Base-by-base conservation (phyloP, 2,329 filamentous ascomycete genomes). In the Sordariomycetes sp. region DNA sequence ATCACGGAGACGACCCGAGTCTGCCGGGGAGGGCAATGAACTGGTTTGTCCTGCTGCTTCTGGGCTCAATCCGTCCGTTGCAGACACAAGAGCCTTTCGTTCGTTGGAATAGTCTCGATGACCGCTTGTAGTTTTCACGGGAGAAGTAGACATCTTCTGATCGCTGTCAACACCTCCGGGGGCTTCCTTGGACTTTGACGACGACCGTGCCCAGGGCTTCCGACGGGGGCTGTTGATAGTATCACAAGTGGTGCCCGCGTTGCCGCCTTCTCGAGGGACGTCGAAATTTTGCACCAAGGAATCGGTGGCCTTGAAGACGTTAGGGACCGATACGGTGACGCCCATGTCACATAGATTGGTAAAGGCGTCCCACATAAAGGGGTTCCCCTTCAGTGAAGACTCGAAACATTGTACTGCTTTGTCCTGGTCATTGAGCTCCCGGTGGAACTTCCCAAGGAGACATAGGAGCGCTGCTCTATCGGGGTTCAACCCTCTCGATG, bases 301-400 rank as follows among this genome's bases (percentile, higher is more conserved):
- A 22, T 83, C 80, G 60, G 81, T 90, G 64, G 88, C 74, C 68
- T 86, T 90, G 74, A 96, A 99, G 61, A 97, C 88, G 66, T 95
- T 96, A 28, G 86, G 81, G 11, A 94, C 85, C 59, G 89, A 85
- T 58, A 97, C 80, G 63, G 85, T 86, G 52, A 90, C 87, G 3
- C 90, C 89, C 85, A 83, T 89, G 67, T 97, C 91, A 69, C 92
- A 96, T 8, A 99, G 79, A 18, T 84, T 87, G 24, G 87, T 85
- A 66, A 97, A 97, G 0, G 93, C 92, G 76, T 99, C 94, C 94
- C 94, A 99, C 82, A 96, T 94, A 71, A 97, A 93, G 1, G 94
- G 92, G 67, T 97, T 99, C 58, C 86, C 71, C 72, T 92, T 95
- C 65, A 99, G 75, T 6, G 92, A 85, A 60, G 95, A 90, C 64